Evolutionary conservation across 495 filamentous ascomycete genomes (phyloP).

Genomic region (Jackrogersella minutella): DNA sequence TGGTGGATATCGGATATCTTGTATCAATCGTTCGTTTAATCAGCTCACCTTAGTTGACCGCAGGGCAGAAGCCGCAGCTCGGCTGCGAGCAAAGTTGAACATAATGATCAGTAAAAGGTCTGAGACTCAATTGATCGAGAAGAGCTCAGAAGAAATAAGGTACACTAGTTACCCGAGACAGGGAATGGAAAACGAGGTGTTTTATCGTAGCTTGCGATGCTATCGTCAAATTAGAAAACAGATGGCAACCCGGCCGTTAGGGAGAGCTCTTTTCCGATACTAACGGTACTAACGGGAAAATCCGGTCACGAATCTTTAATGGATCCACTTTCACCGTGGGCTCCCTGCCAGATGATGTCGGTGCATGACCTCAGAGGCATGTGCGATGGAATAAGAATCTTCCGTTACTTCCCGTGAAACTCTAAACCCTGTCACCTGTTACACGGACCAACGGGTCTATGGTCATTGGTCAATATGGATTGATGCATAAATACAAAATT

Average conservation of each 20-base stretch:
- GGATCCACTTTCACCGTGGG: constrained; percentile 31
- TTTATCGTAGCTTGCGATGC: constrained; percentile 26
- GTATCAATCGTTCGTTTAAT: constrained; percentile 8
- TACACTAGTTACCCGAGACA: constrained; percentile 11
- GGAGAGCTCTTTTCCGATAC: constrained; percentile 36
- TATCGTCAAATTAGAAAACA: constrained; percentile 39
- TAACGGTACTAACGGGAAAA: constrained; percentile 38
- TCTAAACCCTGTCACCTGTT: no score
- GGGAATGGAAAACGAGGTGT: constrained; percentile 25
- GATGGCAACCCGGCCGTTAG: constrained; percentile 30
- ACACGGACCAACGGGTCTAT: no score
- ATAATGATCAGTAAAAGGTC: constrained; percentile 39
- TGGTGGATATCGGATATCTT: not conserved
- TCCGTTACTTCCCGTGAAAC: constrained; percentile 17
- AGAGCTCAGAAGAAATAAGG: constrained; percentile 28
- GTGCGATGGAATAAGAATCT: constrained; percentile 30
- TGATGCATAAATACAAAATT: not conserved
- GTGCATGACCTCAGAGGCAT: constrained; percentile 35
- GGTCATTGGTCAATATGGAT: no score
- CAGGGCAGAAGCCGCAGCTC: constrained; percentile 58
- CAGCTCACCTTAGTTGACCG: constrained; percentile 55
- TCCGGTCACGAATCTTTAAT: constrained; percentile 21
- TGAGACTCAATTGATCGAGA: constrained; percentile 29
- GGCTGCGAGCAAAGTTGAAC: constrained; percentile 59
- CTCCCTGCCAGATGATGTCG: constrained; percentile 25